Percentiles rank a stretch among this genome's conserved stretches.
phyloP scores from a whole-genome alignment of 129 eudicot genomes.

The Flaveria sonorensis region DNA sequence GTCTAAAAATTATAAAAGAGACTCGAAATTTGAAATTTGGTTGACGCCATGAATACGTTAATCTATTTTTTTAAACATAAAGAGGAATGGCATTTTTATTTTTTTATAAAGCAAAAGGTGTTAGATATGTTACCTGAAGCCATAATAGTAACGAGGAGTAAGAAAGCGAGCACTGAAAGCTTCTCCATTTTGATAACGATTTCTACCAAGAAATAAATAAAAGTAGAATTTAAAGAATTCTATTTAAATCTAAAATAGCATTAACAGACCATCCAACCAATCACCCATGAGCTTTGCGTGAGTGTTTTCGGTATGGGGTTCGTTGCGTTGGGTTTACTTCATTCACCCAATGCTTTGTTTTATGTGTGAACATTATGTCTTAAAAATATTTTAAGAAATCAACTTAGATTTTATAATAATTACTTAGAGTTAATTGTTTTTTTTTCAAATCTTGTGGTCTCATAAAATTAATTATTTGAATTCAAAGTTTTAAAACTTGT shows the following conservation, averaged over 20 bases:
- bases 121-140: constrained; percentile 26
- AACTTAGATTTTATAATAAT: too few species aligned
- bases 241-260: not conserved
- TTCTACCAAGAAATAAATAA: not conserved
- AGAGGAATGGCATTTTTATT: not conserved
- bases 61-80: too few species aligned
- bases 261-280: not conserved
- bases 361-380: not conserved
- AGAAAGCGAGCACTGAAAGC: constrained; percentile 19
- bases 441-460: too few species aligned
- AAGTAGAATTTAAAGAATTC: not conserved
- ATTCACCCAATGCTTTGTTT: not conserved
- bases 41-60: too few species aligned
- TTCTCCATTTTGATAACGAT: constrained; percentile 26
- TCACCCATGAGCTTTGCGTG: constrained; percentile 18
- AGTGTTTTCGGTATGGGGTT: not conserved
- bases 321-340: not conserved
- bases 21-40: too few species aligned
- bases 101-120: not conserved
- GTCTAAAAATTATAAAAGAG: too few species aligned
- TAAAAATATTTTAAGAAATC: too few species aligned
- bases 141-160: constrained; percentile 25
- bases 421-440: too few species aligned
- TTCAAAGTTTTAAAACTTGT: too few species aligned
- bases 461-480: too few species aligned